phyloP scores from a whole-genome alignment of 1,284 basidiomycete genomes.

The Prillingera fragicola region DNA sequence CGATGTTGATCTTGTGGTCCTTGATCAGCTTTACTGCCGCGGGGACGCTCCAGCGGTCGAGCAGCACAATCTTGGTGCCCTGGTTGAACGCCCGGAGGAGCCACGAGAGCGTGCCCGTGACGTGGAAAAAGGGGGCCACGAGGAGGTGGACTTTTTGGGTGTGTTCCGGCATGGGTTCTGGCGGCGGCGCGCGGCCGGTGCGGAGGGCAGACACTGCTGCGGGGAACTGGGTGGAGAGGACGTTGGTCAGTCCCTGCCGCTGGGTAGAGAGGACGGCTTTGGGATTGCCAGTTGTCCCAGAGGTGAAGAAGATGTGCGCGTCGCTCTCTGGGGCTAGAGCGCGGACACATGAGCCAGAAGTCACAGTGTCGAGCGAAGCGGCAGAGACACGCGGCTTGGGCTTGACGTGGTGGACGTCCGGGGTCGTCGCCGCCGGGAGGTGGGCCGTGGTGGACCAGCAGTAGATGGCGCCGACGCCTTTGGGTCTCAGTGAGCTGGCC shows the following conservation, averaged over 20 bases:
- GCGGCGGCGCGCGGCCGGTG: conserved; percentile 20
- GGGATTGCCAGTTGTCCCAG: conserved; percentile 21
- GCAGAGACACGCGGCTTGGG: too few species aligned
- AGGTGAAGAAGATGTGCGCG: conserved; percentile 40
- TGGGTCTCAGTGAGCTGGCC: neutral
- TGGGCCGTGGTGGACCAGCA: neutral
- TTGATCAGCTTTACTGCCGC: conserved; percentile 26
- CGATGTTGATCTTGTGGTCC: conserved; percentile 26
- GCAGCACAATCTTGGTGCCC: conserved; percentile 31
- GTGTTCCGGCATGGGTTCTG: too few species aligned
- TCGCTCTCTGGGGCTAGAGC: conserved; percentile 34
- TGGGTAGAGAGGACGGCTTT: conserved; percentile 42
- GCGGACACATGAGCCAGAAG: conserved; percentile 9
- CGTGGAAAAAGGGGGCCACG: conserved; percentile 38
- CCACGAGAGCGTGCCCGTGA: conserved; percentile 38
- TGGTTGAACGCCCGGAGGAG: conserved; percentile 33
- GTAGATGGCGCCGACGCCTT: neutral
- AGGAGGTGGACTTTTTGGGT: too few species aligned
- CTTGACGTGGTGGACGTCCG: neutral
- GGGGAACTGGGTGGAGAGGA: conserved; percentile 33
- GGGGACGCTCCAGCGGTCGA: conserved; percentile 24
- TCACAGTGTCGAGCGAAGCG: too few species aligned
- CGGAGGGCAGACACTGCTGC: conserved; percentile 29
- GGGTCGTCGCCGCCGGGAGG: neutral
- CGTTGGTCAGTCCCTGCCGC: conserved; percentile 34